These are phyloP conservation scores for Stachybotrys echinatus DNA, from an alignment of 2,329 filamentous ascomycete species.

Conservation along the genomic window DNA sequence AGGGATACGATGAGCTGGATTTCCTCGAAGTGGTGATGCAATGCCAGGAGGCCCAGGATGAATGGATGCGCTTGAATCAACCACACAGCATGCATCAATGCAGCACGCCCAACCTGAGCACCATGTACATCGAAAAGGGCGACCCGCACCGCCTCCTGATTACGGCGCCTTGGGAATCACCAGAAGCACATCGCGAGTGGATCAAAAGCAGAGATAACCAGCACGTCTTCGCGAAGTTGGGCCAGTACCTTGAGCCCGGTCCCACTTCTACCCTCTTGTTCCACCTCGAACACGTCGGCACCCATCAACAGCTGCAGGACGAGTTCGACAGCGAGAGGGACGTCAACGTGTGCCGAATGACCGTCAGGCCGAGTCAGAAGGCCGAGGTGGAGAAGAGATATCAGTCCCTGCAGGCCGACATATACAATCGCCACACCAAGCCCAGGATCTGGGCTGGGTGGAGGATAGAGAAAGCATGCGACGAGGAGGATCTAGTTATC, in stretches of 20 bases:
- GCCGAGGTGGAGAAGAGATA: constrained; percentile 28
- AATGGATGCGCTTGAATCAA: constrained; percentile 32
- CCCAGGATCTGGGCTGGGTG: constrained; percentile 31
- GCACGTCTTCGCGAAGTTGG: constrained; percentile 24
- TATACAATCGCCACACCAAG: constrained; percentile 22
- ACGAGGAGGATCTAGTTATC: constrained; percentile 31
- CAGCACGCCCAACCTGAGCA: constrained; percentile 26
- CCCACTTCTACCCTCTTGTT: constrained; percentile 28
- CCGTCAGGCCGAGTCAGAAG: constrained; percentile 22
- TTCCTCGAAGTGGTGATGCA: constrained; percentile 25
- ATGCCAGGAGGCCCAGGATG: constrained; percentile 29
- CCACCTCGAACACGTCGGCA: constrained; percentile 31
- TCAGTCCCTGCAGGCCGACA: constrained; percentile 20
- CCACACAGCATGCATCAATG: constrained; percentile 22
- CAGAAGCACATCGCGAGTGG: constrained; percentile 36
- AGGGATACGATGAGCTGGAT: constrained; percentile 21
- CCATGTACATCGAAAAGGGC: constrained; percentile 27
- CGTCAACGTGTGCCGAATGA: constrained; percentile 31
- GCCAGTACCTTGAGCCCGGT: constrained; percentile 25
- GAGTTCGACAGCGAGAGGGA: constrained; percentile 15
- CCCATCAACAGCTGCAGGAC: constrained; percentile 13
- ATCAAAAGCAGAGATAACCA: constrained; percentile 35
- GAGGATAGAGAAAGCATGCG: constrained; percentile 32
- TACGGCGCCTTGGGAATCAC: constrained; percentile 38
- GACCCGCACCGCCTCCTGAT: constrained; percentile 34